phyloP scores from a whole-genome alignment of 2,329 filamentous ascomycete genomes.

The Cladosporium sp. region DNA sequence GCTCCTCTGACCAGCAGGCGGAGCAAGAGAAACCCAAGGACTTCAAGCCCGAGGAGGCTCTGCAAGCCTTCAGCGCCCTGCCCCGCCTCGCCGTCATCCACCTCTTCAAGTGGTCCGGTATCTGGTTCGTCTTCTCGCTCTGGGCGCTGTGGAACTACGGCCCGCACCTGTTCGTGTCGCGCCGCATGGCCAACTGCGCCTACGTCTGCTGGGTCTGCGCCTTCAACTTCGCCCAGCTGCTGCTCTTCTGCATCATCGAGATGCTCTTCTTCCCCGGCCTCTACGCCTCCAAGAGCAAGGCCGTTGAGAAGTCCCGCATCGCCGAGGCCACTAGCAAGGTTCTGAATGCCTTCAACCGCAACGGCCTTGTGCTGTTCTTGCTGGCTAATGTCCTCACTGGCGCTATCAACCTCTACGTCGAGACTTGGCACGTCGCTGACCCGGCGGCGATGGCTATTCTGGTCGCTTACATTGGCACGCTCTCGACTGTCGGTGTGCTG shows the following conservation, averaged over 20 bases:
- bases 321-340: slow-evolving; percentile 69
- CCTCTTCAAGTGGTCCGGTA: slow-evolving; percentile 56
- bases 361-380: slow-evolving; percentile 79
- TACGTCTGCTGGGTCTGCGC: slow-evolving; percentile 91
- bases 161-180: slow-evolving; percentile 69
- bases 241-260: slow-evolving; percentile 73
- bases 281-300: slow-evolving; percentile 50
- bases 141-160: slow-evolving; percentile 64
- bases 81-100: slow-evolving; percentile 33
- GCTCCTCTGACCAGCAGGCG: slow-evolving; percentile 13
- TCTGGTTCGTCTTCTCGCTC: slow-evolving; percentile 68
- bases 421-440: slow-evolving; percentile 67
- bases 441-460: slow-evolving; percentile 66
- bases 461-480: slow-evolving; percentile 59
- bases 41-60: slow-evolving; percentile 9
- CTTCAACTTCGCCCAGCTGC: slow-evolving; percentile 80
- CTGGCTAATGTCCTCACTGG: slow-evolving; percentile 86
- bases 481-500: slow-evolving; percentile 62
- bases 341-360: slow-evolving; percentile 79
- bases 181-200: slow-evolving; percentile 84
- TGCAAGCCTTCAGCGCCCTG: slow-evolving; percentile 5
- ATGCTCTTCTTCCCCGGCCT: slow-evolving; percentile 68
- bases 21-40: slow-evolving; percentile 8
- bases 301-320: slow-evolving; percentile 58
- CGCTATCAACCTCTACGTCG: slow-evolving; percentile 76